Evolutionary conservation across 257 asterid genomes (phyloP).

Genomic region (Solanum pennellii): DNA sequence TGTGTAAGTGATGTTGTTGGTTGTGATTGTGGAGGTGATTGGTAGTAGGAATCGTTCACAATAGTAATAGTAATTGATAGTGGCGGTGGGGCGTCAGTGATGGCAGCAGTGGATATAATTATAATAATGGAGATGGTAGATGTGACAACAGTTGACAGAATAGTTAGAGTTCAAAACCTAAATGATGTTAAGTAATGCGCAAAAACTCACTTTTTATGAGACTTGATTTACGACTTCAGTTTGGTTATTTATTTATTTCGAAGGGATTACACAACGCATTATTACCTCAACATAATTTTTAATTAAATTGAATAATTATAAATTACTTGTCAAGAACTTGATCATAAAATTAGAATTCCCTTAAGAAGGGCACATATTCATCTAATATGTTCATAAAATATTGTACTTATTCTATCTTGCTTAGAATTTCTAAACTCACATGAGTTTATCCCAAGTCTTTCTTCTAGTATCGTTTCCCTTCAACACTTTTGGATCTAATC

Average conservation of each 20-base stretch:
- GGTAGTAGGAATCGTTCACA: background rate
- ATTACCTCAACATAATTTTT: background rate
- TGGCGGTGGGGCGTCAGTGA: background rate
- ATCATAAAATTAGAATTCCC: background rate
- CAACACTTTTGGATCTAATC: background rate
- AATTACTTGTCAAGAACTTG: background rate
- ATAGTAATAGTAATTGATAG: background rate
- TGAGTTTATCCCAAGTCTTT: background rate
- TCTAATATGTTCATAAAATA: background rate
- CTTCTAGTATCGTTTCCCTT: background rate
- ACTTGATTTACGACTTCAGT: background rate
- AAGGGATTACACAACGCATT: background rate
- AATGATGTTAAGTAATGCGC: background rate
- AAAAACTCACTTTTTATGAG: too few species aligned
- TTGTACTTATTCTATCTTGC: background rate
- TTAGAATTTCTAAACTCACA: background rate
- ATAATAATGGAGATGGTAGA: background rate
- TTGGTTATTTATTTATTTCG: background rate
- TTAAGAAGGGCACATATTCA: background rate
- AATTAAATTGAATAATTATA: too few species aligned
- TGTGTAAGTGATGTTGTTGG: background rate
- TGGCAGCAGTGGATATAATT: background rate
- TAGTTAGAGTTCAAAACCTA: background rate
- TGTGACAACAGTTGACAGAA: too few species aligned
- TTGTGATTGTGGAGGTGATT: background rate